Base-by-base conservation (phyloP, 345 rosid genomes). In the Capsella bursapastoris region DNA sequence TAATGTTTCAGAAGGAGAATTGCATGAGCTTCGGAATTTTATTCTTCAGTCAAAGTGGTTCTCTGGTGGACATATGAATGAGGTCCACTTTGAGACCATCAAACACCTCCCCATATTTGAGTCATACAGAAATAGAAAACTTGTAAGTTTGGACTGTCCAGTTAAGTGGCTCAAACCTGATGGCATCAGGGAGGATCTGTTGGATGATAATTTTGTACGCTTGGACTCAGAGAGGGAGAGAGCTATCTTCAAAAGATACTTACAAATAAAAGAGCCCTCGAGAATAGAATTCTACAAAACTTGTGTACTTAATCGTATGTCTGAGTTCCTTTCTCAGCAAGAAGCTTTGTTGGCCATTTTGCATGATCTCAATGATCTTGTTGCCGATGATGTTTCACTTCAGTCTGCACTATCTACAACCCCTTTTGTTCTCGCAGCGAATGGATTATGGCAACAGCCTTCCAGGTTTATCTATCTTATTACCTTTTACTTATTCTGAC, bases 41-140 rank as follows among this genome's bases (percentile, higher is more conserved):
- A 77, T 93, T 86, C 90, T 93, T 78, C 98, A 93, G 81, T 86
- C 93, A 31, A 93, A 93, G 84, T 93, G 98, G 98, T 93, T 88
- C 72, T 73, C 75, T 78, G 90, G 88, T 68, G 91, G 89, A 68
- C 77, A 79, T 60, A 87, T 93, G 88, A 84, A 82, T 72, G 90
- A 82, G 50, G 60, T 68, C 31, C 95, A 88, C 68, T 81, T 86
- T 67, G 81, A 82, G 72, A 79, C 88, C 70, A 88, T 93, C 75
- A 93, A 86, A 76, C 85, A 79, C 75, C 88, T 93, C 71, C 98
- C 98, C 40, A 70, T 93, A 68, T 93, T 89, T 75, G 96, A 90
- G 89, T 87, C 97, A 15, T 88, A 84, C 76, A 84, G 64, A 87
- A 89, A 81, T 40, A 83, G 98, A 81, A 88, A 78, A 70, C 84